Conservation (phyloP, 768 basidiomycete genomes). For the Cystofilobasidium macerans region DNA sequence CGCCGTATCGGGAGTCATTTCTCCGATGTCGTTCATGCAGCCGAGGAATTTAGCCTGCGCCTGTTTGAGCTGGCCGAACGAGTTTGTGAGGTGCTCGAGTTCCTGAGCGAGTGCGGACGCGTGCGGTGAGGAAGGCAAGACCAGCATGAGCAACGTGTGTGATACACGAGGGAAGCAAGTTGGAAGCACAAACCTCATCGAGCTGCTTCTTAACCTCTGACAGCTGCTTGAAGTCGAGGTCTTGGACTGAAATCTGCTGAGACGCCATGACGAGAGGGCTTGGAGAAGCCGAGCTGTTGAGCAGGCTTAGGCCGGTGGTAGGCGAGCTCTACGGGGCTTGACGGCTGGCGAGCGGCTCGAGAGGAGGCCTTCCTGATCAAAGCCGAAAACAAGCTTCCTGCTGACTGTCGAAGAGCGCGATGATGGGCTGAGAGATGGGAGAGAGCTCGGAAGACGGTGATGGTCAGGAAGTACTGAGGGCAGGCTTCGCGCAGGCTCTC, state of each 20-base stretch:
- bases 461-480: too few relatives aligned
- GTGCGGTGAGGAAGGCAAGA: neutral
- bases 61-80: conserved; percentile 82
- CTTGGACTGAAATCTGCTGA: conserved; percentile 59
- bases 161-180: neutral
- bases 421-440: too few relatives aligned
- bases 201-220: conserved; percentile 81
- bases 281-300: too few relatives aligned
- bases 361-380: too few relatives aligned
- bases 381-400: too few relatives aligned
- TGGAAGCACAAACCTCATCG: conserved; percentile 59
- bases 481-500: too few relatives aligned
- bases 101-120: conserved; percentile 48
- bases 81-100: conserved; percentile 77
- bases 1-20: conserved; percentile 59
- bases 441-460: too few relatives aligned
- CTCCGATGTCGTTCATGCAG: conserved; percentile 67
- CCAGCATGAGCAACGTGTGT: neutral
- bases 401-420: too few relatives aligned
- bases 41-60: conserved; percentile 85
- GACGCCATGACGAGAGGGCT: conserved; percentile 38
- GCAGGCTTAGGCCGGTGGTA: neutral
- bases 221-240: conserved; percentile 76
- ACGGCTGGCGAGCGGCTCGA: too few relatives aligned
- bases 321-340: neutral